Evolutionary conservation across 106 monocot species (phyloP).

Genomic region (Vanilla planifolia): DNA sequence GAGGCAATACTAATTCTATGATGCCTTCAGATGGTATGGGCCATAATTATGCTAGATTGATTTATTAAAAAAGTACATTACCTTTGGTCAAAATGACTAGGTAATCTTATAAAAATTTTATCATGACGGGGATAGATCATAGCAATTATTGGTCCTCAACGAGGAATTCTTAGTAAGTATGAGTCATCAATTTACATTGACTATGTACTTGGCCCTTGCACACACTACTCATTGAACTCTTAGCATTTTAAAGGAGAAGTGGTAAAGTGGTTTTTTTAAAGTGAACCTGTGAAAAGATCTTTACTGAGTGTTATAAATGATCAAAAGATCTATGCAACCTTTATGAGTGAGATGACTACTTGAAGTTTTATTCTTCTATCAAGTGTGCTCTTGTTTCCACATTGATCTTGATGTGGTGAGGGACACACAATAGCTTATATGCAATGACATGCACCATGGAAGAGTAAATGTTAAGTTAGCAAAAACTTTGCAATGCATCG

Average conservation of each 20-base stretch:
- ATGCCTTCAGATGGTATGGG: too few species aligned
- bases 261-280: background rate
- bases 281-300: background rate
- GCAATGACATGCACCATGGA: background rate
- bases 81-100: background rate
- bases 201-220: background rate
- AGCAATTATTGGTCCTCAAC: too few species aligned
- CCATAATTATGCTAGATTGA: background rate
- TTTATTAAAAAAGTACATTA: background rate
- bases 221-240: background rate
- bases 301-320: background rate
- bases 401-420: background rate
- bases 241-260: background rate
- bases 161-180: too few species aligned
- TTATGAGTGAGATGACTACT: too few species aligned
- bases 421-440: background rate
- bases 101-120: background rate
- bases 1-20: too few species aligned
- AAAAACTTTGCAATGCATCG: too few species aligned
- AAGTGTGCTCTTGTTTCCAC: background rate
- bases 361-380: too few species aligned
- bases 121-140: too few species aligned
- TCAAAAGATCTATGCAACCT: background rate
- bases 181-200: too few species aligned
- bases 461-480: too few species aligned